phyloP scores from a whole-genome alignment of 1,284 basidiomycete genomes.

The Ustilago bromivora region DNA sequence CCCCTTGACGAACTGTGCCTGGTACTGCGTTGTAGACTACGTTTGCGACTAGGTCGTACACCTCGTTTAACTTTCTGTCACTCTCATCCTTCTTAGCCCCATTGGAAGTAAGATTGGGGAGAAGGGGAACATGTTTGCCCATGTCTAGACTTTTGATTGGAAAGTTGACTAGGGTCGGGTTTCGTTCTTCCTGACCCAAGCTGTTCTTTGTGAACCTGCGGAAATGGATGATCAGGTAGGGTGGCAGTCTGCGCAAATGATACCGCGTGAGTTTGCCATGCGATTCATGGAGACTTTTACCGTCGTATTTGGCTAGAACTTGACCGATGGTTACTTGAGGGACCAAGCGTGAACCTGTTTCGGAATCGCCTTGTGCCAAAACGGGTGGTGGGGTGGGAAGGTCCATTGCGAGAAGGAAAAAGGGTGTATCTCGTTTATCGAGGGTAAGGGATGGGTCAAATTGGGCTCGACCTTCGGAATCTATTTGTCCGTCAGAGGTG shows the following conservation, averaged over 20 bases:
- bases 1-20: slow-evolving; percentile 87
- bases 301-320: slow-evolving; percentile 96
- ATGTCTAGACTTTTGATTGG: slow-evolving; percentile 82
- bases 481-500: slow-evolving; percentile 51
- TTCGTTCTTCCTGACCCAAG: slow-evolving; percentile 94
- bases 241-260: slow-evolving; percentile 88
- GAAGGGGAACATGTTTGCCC: slow-evolving; percentile 18
- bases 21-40: slow-evolving; percentile 94
- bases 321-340: slow-evolving; percentile 93
- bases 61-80: slow-evolving; percentile 73
- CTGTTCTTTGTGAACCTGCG: slow-evolving; percentile 98
- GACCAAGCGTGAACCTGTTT: slow-evolving; percentile 77
- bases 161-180: slow-evolving; percentile 98
- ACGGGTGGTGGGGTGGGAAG: slow-evolving; percentile 89
- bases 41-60: slow-evolving; percentile 96
- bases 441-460: slow-evolving; percentile 74
- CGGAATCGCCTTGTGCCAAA: slow-evolving; percentile 91
- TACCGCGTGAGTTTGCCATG: slow-evolving; percentile 75
- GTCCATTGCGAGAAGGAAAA: slow-evolving; percentile 94
- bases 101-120: slow-evolving; percentile 48
- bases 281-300: slow-evolving; percentile 70
- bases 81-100: slow-evolving; percentile 60
- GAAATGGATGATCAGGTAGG: slow-evolving; percentile 92
- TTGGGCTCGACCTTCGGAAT: slow-evolving; percentile 52
- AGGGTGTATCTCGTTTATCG: slow-evolving; percentile 86